Percentiles rank a stretch among this genome's conserved stretches.
These are phyloP conservation scores for Aspergillus bertholletiae DNA, from an alignment of 495 filamentous ascomycete genomes.

Conservation along the genomic window DNA sequence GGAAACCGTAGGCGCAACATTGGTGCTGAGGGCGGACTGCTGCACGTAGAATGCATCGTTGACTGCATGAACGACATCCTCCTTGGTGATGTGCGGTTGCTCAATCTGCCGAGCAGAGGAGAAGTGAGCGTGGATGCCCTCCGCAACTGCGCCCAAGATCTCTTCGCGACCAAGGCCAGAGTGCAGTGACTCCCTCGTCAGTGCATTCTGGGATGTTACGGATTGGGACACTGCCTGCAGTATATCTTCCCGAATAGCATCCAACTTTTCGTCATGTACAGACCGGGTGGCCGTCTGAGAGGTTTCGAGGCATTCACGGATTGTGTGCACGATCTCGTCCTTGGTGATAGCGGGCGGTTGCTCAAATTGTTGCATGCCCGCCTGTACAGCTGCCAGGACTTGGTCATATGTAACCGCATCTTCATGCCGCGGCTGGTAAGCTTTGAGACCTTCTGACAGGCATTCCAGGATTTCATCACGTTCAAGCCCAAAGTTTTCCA, in stretches of 20 bases:
- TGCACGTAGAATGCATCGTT: constrained; percentile 52
- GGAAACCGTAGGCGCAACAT: constrained; percentile 31
- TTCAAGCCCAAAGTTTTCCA: constrained; percentile 85
- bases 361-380: constrained; percentile 75
- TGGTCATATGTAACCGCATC: constrained; percentile 68
- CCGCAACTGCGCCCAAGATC: constrained; percentile 41
- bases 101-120: constrained; percentile 34
- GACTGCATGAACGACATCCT: constrained; percentile 52
- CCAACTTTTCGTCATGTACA: constrained; percentile 28
- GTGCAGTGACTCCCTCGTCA: constrained; percentile 44
- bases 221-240: constrained; percentile 36
- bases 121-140: constrained; percentile 41
- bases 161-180: constrained; percentile 46
- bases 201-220: constrained; percentile 40
- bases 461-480: constrained; percentile 83
- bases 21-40: constrained; percentile 33
- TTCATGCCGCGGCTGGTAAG: constrained; percentile 60
- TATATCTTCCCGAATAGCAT: constrained; percentile 37
- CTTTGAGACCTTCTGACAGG: constrained; percentile 75
- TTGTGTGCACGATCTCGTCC: constrained; percentile 71
- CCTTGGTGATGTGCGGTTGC: constrained; percentile 37
- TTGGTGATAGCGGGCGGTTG: constrained; percentile 64
- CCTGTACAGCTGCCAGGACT: constrained; percentile 75
- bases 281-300: constrained; percentile 18
- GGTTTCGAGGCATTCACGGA: constrained; percentile 64